Percentiles rank a stretch among this genome's conserved stretches.
Conservation (phyloP, 1,284 basidiomycete species). For the Rhizoctonia solani region DNA sequence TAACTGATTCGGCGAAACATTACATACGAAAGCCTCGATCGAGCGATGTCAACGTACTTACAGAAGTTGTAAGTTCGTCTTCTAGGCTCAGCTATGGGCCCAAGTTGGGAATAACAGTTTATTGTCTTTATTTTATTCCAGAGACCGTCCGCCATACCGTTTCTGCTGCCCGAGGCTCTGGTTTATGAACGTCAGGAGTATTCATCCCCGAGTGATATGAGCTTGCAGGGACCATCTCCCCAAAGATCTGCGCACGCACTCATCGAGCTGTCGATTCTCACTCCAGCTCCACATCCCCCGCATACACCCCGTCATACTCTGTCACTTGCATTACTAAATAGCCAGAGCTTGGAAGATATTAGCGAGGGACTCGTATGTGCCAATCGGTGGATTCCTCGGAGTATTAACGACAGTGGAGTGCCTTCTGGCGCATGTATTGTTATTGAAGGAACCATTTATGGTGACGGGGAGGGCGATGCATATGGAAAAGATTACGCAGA, state of each 20-base stretch:
- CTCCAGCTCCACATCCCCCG: conserved; percentile 26
- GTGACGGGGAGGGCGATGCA: conserved; percentile 30
- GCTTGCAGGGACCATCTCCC: not conserved
- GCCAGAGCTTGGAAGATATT: conserved; percentile 25
- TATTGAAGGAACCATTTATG: conserved; percentile 26
- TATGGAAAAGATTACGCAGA: conserved; percentile 32
- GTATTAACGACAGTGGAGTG: conserved; percentile 11
- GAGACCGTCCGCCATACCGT: conserved; percentile 23
- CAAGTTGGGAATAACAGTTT: not conserved
- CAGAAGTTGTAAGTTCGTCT: conserved; percentile 15
- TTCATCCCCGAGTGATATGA: conserved; percentile 3
- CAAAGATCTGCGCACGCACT: conserved; percentile 17
- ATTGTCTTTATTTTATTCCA: not conserved
- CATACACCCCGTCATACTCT: conserved; percentile 30
- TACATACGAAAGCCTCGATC: conserved; percentile 25
- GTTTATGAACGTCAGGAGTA: not conserved
- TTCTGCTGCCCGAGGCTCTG: conserved; percentile 10
- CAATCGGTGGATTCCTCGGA: conserved; percentile 32
- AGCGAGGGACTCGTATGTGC: conserved; percentile 27
- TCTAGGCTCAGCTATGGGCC: not conserved
- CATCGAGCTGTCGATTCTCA: conserved; percentile 27
- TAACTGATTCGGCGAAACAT: conserved; percentile 16
- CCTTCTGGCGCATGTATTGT: conserved; percentile 27
- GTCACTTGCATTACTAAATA: conserved; percentile 26
- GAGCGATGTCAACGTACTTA: conserved; percentile 27